Evolutionary conservation across 116 monocot genomes (phyloP).

Genomic region (Papilionanthe hybrid): DNA sequence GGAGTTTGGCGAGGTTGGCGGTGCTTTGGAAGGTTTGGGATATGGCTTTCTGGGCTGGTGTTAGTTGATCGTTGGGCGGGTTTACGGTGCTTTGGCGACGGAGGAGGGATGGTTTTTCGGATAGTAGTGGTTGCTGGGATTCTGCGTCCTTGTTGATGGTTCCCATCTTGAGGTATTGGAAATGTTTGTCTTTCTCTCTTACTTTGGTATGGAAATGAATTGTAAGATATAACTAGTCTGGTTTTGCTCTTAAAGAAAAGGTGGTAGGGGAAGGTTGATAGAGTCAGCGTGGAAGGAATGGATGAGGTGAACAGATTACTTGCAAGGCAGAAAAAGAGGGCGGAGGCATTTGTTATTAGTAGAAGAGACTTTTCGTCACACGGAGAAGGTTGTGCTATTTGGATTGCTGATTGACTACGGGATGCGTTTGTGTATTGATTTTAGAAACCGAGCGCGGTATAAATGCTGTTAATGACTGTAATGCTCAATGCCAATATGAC

Average conservation of each 20-base stretch:
- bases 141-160: neutral
- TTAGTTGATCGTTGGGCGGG: neutral
- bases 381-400: too few species aligned
- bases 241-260: neutral
- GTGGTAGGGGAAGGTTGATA: neutral
- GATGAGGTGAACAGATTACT: neutral
- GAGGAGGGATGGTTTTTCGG: neutral
- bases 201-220: neutral
- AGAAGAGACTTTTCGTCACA: too few species aligned
- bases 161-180: neutral
- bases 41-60: constrained; percentile 7
- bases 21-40: constrained; percentile 45
- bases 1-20: constrained; percentile 59
- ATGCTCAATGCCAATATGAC: too few species aligned
- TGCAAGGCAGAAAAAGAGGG: neutral
- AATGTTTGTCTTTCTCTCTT: neutral
- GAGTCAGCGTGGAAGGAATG: neutral
- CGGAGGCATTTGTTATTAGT: neutral
- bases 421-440: too few species aligned
- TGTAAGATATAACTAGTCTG: neutral
- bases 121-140: neutral
- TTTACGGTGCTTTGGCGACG: neutral
- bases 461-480: too few species aligned
- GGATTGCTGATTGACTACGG: too few species aligned
- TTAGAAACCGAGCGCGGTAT: too few species aligned